Conservation (phyloP, 2,329 filamentous ascomycete species). For the Diaporthe citri region DNA sequence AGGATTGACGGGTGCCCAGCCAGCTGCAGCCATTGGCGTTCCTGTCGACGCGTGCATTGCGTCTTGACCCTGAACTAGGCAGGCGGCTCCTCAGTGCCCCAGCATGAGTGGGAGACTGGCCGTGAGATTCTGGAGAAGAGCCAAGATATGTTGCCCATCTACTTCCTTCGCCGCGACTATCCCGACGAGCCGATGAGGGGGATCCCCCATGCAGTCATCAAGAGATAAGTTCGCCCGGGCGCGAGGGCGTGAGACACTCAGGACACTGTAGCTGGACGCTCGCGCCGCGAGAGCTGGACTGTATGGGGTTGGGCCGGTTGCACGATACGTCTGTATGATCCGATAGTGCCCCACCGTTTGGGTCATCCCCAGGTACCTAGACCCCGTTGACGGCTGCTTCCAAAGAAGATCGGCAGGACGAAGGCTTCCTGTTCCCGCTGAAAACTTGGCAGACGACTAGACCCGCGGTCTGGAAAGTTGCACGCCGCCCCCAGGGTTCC, state of each 20-base stretch:
- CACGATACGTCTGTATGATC: slow-evolving; percentile 25
- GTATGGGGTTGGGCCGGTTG: slow-evolving; percentile 10
- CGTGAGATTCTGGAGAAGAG: slow-evolving; percentile 6
- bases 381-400: slow-evolving; percentile 19
- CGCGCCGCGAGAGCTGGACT: slow-evolving; percentile 18
- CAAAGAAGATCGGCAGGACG: slow-evolving; percentile 22
- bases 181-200: slow-evolving; percentile 6
- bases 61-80: slow-evolving; percentile 29
- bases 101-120: background rate
- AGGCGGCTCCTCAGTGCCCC: slow-evolving; percentile 28
- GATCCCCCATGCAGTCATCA: slow-evolving; percentile 11
- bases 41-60: slow-evolving; percentile 33
- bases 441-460: slow-evolving; percentile 24
- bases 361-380: slow-evolving; percentile 18
- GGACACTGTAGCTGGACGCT: background rate
- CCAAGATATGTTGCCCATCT: background rate
- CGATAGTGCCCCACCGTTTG: slow-evolving; percentile 19
- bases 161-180: slow-evolving; percentile 19
- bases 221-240: slow-evolving; percentile 6
- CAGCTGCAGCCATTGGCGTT: slow-evolving; percentile 23
- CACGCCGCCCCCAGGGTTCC: background rate
- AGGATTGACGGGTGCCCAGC: slow-evolving; percentile 20
- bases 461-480: background rate
- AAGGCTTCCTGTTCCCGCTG: slow-evolving; percentile 16
- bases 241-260: background rate